Percentiles rank a stretch among this genome's conserved stretches.
Conservation (phyloP, 768 basidiomycete genomes). For the Mycena metata region DNA sequence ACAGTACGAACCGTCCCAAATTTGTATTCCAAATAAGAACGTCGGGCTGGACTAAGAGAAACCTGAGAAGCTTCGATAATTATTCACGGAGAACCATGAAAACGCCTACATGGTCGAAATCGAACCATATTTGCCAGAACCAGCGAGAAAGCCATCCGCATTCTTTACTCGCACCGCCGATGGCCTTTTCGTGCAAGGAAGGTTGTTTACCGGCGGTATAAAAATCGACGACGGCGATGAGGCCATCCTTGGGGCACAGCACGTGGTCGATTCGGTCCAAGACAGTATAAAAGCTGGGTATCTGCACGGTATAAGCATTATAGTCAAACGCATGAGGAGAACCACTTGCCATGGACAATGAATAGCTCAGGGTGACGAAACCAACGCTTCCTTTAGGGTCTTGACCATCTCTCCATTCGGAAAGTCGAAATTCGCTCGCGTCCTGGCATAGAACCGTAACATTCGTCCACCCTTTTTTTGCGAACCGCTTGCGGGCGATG, state of each 20-base stretch:
- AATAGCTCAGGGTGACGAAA: constrained; percentile 69
- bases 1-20: constrained; percentile 70
- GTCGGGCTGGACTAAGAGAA: constrained; percentile 66
- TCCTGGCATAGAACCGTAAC: constrained; percentile 81
- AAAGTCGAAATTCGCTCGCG: constrained; percentile 74
- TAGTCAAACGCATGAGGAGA: neutral
- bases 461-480: constrained; percentile 78
- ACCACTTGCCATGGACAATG: constrained; percentile 64
- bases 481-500: constrained; percentile 77
- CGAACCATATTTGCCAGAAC: constrained; percentile 86
- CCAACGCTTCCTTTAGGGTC: constrained; percentile 70
- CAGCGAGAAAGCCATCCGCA: constrained; percentile 76
- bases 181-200: constrained; percentile 70
- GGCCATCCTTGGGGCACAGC: constrained; percentile 66
- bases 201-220: constrained; percentile 72
- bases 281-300: constrained; percentile 73
- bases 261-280: constrained; percentile 78
- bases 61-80: constrained; percentile 45
- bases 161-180: constrained; percentile 72
- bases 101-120: constrained; percentile 60
- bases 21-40: constrained; percentile 83
- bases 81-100: constrained; percentile 38
- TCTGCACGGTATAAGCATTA: constrained; percentile 49
- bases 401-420: constrained; percentile 64
- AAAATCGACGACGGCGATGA: constrained; percentile 67